Evolutionary conservation across 495 filamentous ascomycete genomes (phyloP), one percentile per base, ranked within the genome.

Genomic region (Xylaria venustula): DNA sequence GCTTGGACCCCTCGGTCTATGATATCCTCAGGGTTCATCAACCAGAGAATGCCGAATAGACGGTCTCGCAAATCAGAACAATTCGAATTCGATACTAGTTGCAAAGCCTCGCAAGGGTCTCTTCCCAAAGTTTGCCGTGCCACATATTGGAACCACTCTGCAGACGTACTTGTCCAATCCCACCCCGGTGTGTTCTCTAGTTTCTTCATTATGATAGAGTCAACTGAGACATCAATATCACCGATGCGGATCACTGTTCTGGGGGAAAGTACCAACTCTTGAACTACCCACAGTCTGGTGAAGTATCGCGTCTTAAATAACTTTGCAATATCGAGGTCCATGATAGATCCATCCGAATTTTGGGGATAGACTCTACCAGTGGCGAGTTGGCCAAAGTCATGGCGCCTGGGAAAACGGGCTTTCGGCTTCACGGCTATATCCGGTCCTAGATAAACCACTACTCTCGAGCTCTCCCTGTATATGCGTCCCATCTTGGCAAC

Each of bases 221-320:
- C 57, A 3, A 45, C 28, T 7, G 7, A 54, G 30, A 60, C 64
- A 17, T 73, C 68, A 3, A 66, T 30, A 19, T 64, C 40, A 19
- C 62, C 66, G 11, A 71, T 53, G n/a, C 60, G 54, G 19, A 73
- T 64, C 11, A 67, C 41, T 14, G 59, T 60, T 37, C 34, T 57
- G 6, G 32, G 48, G 0, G 70, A 58, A 7, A 67, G 32, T 15
- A 71, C 46, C 28, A 71, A 49, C 46, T 73, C 70, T 36, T 73
- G 68, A 7, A 73, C 61, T 7, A 73, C 64, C 68, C 70, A 73
- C 4, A 73, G 47, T 14, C 68, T 45, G 17, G 47, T 67, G 50
- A 73, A 73, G 50, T 71, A 73, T 23, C 56, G 60, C 12, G 58
- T 55, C 14, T 30, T 8, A 11, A 71, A 50, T 36, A 73, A 1